Conservation (phyloP, 1,139 yeast genomes). For the Yarrowia galli region DNA sequence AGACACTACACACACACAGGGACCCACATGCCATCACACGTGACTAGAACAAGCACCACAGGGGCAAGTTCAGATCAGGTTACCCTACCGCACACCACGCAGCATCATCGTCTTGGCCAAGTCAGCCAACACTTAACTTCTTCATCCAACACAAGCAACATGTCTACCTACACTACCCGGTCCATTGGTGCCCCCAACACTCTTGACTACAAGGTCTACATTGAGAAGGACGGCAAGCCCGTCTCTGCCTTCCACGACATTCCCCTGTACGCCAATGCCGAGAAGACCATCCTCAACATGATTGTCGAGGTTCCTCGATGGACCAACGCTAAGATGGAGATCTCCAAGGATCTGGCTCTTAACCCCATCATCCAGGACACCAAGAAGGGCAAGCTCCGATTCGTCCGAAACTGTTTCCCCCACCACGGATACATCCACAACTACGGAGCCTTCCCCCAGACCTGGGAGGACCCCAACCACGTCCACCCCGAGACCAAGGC, state of each 20-base stretch:
- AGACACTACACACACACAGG: background rate
- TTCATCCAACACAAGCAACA: slow-evolving; percentile 38
- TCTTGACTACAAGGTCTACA: slow-evolving; percentile 79
- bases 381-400: slow-evolving; percentile 85
- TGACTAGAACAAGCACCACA: slow-evolving; percentile 4
- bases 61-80: slow-evolving; percentile 1
- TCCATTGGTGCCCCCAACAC: slow-evolving; percentile 92
- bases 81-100: slow-evolving; percentile 19
- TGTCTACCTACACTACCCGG: slow-evolving; percentile 55
- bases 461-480: slow-evolving; percentile 83
- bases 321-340: slow-evolving; percentile 94
- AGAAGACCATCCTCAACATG: slow-evolving; percentile 73
- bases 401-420: slow-evolving; percentile 92
- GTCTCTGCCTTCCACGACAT: slow-evolving; percentile 90
- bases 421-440: slow-evolving; percentile 96
- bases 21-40: slow-evolving; percentile 25
- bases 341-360: slow-evolving; percentile 71
- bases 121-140: slow-evolving; percentile 25
- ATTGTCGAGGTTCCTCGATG: slow-evolving; percentile 95
- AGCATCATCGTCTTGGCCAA: slow-evolving; percentile 17
- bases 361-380: slow-evolving; percentile 95
- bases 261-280: slow-evolving; percentile 71
- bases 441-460: slow-evolving; percentile 98
- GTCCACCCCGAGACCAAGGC: slow-evolving; percentile 59
- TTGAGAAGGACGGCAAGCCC: slow-evolving; percentile 54